phyloP scores from a whole-genome alignment of 73 alveolate genomes.

The Paramecium octaurelia region DNA sequence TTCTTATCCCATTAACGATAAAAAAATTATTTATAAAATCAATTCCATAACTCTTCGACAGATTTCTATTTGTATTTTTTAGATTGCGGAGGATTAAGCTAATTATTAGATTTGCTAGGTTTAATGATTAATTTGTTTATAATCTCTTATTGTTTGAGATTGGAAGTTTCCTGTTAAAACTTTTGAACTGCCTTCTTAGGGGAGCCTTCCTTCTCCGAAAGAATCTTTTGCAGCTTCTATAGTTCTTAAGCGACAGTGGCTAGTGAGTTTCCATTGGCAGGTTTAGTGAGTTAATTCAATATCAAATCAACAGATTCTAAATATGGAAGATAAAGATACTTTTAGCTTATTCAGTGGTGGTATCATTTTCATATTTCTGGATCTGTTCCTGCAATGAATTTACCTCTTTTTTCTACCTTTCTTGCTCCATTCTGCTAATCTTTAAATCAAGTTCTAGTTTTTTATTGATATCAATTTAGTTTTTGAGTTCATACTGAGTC shows the following conservation, averaged over 20 bases:
- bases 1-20: conserved; percentile 36
- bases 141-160: background rate
- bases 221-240: background rate
- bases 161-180: background rate
- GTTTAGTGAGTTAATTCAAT: background rate
- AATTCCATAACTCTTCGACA: background rate
- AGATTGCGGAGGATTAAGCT: background rate
- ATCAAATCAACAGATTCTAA: conserved; percentile 14
- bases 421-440: background rate
- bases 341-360: background rate
- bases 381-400: background rate
- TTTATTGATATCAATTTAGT: background rate
- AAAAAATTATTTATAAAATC: background rate
- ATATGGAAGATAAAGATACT: background rate
- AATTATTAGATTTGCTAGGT: background rate
- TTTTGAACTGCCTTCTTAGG: background rate
- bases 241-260: background rate
- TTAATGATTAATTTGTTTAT: background rate
- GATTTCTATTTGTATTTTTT: background rate
- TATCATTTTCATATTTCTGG: background rate
- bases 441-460: background rate
- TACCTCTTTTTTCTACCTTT: background rate
- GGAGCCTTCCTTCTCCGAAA: background rate
- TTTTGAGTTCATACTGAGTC: background rate
- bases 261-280: background rate